Evolutionary conservation across 257 asterid species (phyloP), one percentile per base, ranked within the genome.

Genomic region (Solanum clarkiae): DNA sequence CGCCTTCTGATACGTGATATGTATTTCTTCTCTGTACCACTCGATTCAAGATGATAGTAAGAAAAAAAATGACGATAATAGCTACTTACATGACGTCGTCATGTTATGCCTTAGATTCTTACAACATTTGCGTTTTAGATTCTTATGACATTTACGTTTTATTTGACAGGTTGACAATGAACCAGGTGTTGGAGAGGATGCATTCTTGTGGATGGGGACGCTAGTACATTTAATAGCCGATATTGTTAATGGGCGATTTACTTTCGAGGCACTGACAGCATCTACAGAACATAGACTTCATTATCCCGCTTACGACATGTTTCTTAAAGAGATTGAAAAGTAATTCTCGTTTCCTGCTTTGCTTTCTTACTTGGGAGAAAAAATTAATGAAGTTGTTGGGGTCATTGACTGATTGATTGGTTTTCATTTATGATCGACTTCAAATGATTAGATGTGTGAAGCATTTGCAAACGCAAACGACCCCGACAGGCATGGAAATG

Each of bases 181-280:
- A 87, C 91, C 97, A 60, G 92, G 92, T 74, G 97, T 86, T 1
- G 91, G 92, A 72, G 98, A 96, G 88, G 98, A 93, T 69, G 95
- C 98, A 24, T 92, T 95, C 89, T 94, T 92, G 68, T 95, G 98
- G 99, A 70, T 96, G 87, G 95, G 91, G 45, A 87, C 94, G 4
- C 93, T 91, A 55, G 90, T 93, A 86, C 99, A 97, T 1, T 84
- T 96, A 71, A 91, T 87, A 2, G 97, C 87, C 6, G 99, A 96
- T 87, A 90, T 90, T 70, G 93, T 93, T 20, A 95, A 93, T 82
- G 98, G 94, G 62, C 94, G 97, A 86, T 96, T 94, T 81, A 92
- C 98, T 20, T 96, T 91, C n/a, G 99, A 96, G 88, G 89, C 97
- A 32, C 91, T 96, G 85, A 94, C 98, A 0, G 97, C 97, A 1